These are phyloP conservation scores for Chrysosporium keratinophilum DNA, from an alignment of 2,329 filamentous ascomycete species.

Conservation along the genomic window DNA sequence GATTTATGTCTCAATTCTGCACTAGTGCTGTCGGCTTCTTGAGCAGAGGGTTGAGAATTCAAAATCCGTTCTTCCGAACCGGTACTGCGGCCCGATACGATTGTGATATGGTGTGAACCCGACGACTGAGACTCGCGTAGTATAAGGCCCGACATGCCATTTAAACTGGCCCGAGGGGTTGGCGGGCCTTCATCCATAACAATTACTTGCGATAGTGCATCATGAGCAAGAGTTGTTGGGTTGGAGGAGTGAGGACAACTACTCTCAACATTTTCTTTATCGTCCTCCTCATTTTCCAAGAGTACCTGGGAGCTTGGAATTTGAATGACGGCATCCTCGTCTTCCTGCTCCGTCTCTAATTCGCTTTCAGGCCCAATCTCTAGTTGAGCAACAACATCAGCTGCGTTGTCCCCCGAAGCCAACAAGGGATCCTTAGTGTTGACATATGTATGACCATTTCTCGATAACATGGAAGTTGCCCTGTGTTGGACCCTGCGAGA, in stretches of 20 bases:
- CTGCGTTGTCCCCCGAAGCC: not conserved
- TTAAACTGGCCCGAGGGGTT: conserved; percentile 5
- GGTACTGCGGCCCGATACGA: not conserved
- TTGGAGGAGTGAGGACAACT: conserved; percentile 22
- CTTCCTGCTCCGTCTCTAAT: conserved; percentile 39
- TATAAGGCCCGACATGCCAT: not conserved
- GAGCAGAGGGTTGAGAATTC: conserved; percentile 12
- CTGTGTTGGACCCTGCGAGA: conserved; percentile 13
- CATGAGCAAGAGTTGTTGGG: conserved; percentile 28
- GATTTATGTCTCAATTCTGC: not conserved
- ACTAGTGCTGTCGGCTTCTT: not conserved
- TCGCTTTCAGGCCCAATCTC: conserved; percentile 7
- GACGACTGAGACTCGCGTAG: conserved; percentile 2
- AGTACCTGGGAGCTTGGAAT: conserved; percentile 23
- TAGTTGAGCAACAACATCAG: not conserved
- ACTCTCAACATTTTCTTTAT: conserved; percentile 39
- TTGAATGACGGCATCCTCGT: conserved; percentile 25
- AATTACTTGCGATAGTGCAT: conserved; percentile 31
- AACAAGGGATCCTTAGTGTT: not conserved
- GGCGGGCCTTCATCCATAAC: conserved; percentile 21
- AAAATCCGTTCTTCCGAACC: conserved; percentile 6
- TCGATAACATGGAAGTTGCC: conserved; percentile 9
- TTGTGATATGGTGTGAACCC: not conserved
- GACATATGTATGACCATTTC: not conserved
- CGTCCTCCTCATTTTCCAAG: conserved; percentile 31